Evolutionary conservation across 2,329 filamentous ascomycete genomes (phyloP).

Genomic region (Zopfia rhizophila): DNA sequence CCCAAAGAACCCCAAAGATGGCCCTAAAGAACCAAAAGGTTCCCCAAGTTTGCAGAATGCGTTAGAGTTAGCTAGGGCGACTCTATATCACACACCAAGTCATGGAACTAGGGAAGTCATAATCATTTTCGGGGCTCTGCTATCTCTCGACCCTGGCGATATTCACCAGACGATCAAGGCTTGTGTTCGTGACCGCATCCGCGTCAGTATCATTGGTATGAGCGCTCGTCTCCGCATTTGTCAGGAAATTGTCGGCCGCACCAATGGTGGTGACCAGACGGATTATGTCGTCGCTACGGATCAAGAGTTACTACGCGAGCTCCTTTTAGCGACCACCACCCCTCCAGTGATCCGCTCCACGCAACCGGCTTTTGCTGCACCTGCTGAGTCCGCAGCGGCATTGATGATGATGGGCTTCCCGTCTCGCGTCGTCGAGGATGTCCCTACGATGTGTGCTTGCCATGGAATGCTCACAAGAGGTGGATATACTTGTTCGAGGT

Average conservation of each 20-base stretch:
- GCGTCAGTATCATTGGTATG: constrained; percentile 88
- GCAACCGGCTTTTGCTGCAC: constrained; percentile 35
- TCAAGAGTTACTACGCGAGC: constrained; percentile 85
- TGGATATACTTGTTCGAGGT: constrained; percentile 91
- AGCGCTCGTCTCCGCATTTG: constrained; percentile 94
- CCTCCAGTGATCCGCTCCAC: constrained; percentile 82
- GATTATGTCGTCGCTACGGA: constrained; percentile 88
- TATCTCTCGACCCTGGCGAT: constrained; percentile 92
- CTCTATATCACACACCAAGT: constrained; percentile 89
- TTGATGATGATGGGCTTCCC: constrained; percentile 99
- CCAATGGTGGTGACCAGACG: constrained; percentile 80
- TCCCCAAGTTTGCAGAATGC: constrained; percentile 82
- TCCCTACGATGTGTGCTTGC: constrained; percentile 85
- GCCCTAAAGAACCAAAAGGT: constrained; percentile 65
- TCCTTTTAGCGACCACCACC: constrained; percentile 89
- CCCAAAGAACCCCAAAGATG: constrained; percentile 76
- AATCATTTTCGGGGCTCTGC: constrained; percentile 88
- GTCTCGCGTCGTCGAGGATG: constrained; percentile 79
- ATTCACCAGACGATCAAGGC: constrained; percentile 88
- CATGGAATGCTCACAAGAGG: constrained; percentile 84
- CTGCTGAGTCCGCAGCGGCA: constrained; percentile 57
- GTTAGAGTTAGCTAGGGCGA: constrained; percentile 91
- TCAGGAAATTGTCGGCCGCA: constrained; percentile 85
- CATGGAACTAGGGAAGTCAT: constrained; percentile 95
- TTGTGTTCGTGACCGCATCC: constrained; percentile 83